Base-by-base conservation (phyloP, 2,329 filamentous ascomycete species). In the Xylaria sp. region DNA sequence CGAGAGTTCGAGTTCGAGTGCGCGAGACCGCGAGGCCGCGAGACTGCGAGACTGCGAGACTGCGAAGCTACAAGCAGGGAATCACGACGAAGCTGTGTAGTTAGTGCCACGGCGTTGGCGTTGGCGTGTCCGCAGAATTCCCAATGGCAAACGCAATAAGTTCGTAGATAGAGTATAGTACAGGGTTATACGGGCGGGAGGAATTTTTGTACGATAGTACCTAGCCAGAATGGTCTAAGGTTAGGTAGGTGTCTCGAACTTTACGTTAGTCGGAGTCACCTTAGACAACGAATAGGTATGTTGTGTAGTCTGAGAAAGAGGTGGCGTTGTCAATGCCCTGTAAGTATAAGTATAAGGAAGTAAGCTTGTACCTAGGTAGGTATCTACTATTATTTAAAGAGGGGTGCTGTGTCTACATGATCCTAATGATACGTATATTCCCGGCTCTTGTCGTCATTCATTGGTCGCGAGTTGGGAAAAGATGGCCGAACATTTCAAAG, bases 251-350 rank as follows among this genome's bases (percentile, higher is more conserved):
- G 46, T 23, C 46, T 50, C 15, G 25, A 50, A 50, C 25, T 50
- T 13, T n/a, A n/a, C n/a, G n/a, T 9, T n/a, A 25, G 48, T 52
- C 20, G 25, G 48, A 52, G 48, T 52, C 48, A 52, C 48, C 48
- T 52, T 52, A 18, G 48, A n/a, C 48, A 23, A 30, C 15, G 25
- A 52, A 18, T 52, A 43, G 20, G 18, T 34, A 34, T 9, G n/a
- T n/a, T n/a, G n/a, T n/a, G 36, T 20, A 30, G 46, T 18, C 25
- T 46, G n/a, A 10, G n/a, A 9, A 8, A n/a, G 48, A 32, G n/a
- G 43, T 30, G 6, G 48, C 30, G 28, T 32, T 48, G 23, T 32
- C 48, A 32, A 52, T 30, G 46, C 23, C 12, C 12, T 8, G n/a
- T 45, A 20, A 39, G 36, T 39, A n/a, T n/a, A n/a, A n/a, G n/a